A percentile compares a stretch with the other conserved stretches of the same genome.
Conservation (phyloP, 345 rosid genomes). For the Trapa incisa region DNA sequence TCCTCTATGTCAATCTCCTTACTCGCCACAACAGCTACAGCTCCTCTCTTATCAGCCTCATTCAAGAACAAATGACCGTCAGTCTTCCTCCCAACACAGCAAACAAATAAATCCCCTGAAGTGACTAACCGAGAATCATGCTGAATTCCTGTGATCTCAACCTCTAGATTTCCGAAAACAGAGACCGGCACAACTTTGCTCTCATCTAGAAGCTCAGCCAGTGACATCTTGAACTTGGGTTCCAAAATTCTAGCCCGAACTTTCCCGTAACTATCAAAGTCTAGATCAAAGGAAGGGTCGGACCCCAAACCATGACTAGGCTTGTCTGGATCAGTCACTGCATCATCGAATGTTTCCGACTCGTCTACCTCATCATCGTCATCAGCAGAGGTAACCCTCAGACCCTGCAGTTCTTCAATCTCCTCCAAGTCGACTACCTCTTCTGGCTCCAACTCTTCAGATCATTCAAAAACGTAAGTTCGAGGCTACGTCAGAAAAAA, state of each 20-base stretch:
- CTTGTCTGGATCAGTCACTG: constrained; percentile 15
- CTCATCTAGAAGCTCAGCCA: constrained; percentile 91
- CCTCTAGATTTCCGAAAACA: constrained; percentile 74
- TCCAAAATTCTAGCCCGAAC: constrained; percentile 50
- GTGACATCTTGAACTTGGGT: constrained; percentile 63
- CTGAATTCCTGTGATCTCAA: constrained; percentile 79
- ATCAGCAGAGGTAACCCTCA: constrained; percentile 31
- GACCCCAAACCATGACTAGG: constrained; percentile 15
- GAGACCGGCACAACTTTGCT: constrained; percentile 83
- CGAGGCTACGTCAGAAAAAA: neutral
- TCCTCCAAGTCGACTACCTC: constrained; percentile 79
- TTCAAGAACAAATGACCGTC: constrained; percentile 64
- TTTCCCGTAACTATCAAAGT: constrained; percentile 58
- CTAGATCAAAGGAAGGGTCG: constrained; percentile 58
- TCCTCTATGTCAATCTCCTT: constrained; percentile 88
- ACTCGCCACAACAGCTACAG: constrained; percentile 88
- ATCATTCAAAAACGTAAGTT: constrained; percentile 11
- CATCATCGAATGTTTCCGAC: constrained; percentile 17
- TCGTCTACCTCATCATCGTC: constrained; percentile 25
- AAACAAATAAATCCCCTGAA: constrained; percentile 81
- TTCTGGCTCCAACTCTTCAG: constrained; percentile 56
- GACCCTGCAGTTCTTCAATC: constrained; percentile 50
- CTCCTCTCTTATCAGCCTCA: constrained; percentile 97
- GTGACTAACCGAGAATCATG: constrained; percentile 74
- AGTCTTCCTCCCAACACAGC: constrained; percentile 55